A percentile compares a stretch with the other conserved stretches of the same genome.
Evolutionary conservation across 2,329 filamentous ascomycete genomes (phyloP).

Genomic region (Colletotrichum spaethianum): DNA sequence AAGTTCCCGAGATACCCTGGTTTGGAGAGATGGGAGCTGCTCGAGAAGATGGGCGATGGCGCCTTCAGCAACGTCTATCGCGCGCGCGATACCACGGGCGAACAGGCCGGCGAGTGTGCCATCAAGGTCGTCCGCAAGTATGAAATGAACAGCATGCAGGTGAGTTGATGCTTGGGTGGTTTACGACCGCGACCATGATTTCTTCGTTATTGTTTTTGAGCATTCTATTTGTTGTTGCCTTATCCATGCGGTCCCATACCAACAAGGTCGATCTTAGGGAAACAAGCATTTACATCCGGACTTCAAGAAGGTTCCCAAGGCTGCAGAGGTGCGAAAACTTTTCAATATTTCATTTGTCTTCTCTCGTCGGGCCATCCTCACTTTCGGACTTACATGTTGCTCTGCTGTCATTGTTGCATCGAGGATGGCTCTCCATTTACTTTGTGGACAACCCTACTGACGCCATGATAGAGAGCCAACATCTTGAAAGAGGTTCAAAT

Average conservation of each 20-base stretch:
- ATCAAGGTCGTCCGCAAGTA: slow-evolving; percentile 99
- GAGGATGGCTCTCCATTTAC: slow-evolving; percentile 40
- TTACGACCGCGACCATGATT: slow-evolving; percentile 41
- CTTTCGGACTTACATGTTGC: slow-evolving; percentile 46
- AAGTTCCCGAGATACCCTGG: slow-evolving; percentile 89
- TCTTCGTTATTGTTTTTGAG: slow-evolving; percentile 45
- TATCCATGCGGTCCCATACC: slow-evolving; percentile 57
- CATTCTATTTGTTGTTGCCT: slow-evolving; percentile 43
- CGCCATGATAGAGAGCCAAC: slow-evolving; percentile 82
- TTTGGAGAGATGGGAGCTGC: slow-evolving; percentile 85
- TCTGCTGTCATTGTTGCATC: slow-evolving; percentile 39
- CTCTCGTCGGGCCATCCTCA: slow-evolving; percentile 46
- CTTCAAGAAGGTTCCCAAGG: slow-evolving; percentile 94
- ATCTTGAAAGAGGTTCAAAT: slow-evolving; percentile 99
- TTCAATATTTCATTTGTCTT: slow-evolving; percentile 52
- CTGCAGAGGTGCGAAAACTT: slow-evolving; percentile 90
- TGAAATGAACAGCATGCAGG: slow-evolving; percentile 99
- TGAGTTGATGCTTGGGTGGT: slow-evolving; percentile 68
- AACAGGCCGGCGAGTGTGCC: slow-evolving; percentile 81
- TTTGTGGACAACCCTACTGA: slow-evolving; percentile 45
- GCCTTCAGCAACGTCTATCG: slow-evolving; percentile 99
- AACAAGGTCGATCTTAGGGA: slow-evolving; percentile 77
- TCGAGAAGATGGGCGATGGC: slow-evolving; percentile 99
- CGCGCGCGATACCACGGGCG: slow-evolving; percentile 80
- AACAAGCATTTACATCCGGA: slow-evolving; percentile 94